phyloP scores from a whole-genome alignment of 2,329 filamentous ascomycete species.

The Akanthomyces dipterigenus region DNA sequence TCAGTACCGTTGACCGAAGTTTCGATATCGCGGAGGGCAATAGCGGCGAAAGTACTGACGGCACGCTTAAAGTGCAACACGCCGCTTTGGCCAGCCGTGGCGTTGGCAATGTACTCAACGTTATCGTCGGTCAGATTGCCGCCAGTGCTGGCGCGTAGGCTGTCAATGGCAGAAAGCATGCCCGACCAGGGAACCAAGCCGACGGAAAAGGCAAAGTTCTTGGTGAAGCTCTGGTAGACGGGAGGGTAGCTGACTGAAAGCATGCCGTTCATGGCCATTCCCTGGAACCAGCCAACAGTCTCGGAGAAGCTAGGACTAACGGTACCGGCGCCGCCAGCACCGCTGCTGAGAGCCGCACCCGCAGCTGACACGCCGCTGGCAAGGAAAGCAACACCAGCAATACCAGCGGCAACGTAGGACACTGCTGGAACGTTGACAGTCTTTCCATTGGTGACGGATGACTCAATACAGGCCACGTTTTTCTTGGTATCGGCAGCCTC shows the following conservation, averaged over 20 bases:
- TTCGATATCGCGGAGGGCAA: constrained; percentile 48
- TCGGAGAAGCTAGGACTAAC: constrained; percentile 80
- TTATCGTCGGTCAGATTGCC: constrained; percentile 81
- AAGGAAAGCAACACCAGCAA: constrained; percentile 76
- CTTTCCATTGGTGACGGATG: constrained; percentile 80
- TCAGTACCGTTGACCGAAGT: constrained; percentile 36
- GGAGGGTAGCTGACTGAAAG: constrained; percentile 80
- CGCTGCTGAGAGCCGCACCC: constrained; percentile 51
- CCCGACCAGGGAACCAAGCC: constrained; percentile 76
- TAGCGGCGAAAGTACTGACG: constrained; percentile 35
- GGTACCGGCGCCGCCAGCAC: constrained; percentile 52
- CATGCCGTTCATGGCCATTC: constrained; percentile 94
- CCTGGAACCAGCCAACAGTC: constrained; percentile 84
- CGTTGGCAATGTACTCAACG: constrained; percentile 65
- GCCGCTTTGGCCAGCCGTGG: constrained; percentile 55
- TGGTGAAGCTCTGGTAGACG: constrained; percentile 81
- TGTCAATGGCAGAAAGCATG: constrained; percentile 77
- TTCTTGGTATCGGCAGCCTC: constrained; percentile 50
- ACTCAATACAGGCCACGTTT: constrained; percentile 75
- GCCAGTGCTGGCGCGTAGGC: constrained; percentile 71
- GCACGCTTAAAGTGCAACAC: constrained; percentile 49
- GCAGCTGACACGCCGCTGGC: constrained; percentile 66
- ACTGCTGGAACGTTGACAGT: constrained; percentile 68
- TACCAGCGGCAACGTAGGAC: constrained; percentile 73
- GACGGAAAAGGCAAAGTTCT: constrained; percentile 90